Percentiles rank a stretch among this genome's conserved stretches.
phyloP scores from a whole-genome alignment of 2,329 filamentous ascomycete genomes.

The Thermoascus crustaceus region DNA sequence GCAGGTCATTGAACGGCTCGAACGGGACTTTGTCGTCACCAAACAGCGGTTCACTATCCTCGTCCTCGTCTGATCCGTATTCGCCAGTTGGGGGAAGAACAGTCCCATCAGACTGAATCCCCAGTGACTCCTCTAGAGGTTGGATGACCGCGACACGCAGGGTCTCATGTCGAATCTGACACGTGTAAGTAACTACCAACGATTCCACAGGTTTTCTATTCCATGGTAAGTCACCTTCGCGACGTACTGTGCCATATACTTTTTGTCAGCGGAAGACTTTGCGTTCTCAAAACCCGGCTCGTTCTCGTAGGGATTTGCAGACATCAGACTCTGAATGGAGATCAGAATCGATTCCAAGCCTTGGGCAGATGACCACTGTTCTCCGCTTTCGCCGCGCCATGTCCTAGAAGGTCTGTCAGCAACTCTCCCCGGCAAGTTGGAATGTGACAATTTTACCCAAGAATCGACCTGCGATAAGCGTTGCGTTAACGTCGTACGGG shows the following conservation, averaged over 20 bases:
- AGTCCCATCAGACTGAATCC: slow-evolving; percentile 49
- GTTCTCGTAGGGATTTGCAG: slow-evolving; percentile 86
- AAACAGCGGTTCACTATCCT: slow-evolving; percentile 21
- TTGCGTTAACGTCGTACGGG: slow-evolving; percentile 11
- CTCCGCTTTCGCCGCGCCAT: slow-evolving; percentile 82
- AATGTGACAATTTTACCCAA: slow-evolving; percentile 53
- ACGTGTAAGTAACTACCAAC: neutral
- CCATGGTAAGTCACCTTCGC: slow-evolving; percentile 55
- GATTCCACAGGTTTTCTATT: neutral
- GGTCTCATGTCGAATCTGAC: slow-evolving; percentile 80
- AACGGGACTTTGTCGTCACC: slow-evolving; percentile 53
- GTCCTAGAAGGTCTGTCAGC: slow-evolving; percentile 50
- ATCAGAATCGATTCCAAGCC: slow-evolving; percentile 89
- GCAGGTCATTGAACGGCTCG: slow-evolving; percentile 82
- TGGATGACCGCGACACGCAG: slow-evolving; percentile 79
- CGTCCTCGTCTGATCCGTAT: slow-evolving; percentile 31
- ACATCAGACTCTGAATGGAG: slow-evolving; percentile 95
- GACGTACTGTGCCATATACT: slow-evolving; percentile 65
- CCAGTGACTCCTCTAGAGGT: slow-evolving; percentile 70
- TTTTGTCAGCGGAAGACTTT: slow-evolving; percentile 59
- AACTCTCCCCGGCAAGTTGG: neutral
- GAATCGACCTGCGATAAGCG: slow-evolving; percentile 61
- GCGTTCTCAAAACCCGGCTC: slow-evolving; percentile 86
- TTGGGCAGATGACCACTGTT: slow-evolving; percentile 95
- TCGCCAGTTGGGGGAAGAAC: slow-evolving; percentile 27